Evolutionary conservation across 1,284 basidiomycete genomes (phyloP), one percentile per base, ranked within the genome.

Genomic region (Leccinum angustisporum): DNA sequence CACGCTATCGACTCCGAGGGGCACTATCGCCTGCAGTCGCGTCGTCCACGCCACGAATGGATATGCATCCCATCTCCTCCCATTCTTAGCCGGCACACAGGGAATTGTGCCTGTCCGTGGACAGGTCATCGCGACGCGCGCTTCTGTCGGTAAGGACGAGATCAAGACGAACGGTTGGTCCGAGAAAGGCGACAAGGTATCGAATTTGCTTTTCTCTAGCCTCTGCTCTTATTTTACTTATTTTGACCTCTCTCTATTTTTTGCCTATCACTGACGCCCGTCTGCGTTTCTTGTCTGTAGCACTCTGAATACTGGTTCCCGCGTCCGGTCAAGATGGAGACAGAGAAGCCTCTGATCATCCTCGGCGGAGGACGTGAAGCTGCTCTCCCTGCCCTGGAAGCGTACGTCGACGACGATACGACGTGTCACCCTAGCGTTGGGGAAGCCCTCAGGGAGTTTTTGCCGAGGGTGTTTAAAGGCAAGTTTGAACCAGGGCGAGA

Each of bases 1-100:
- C 33, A 52, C 33, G 9, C 52, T 72, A 4, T 68, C 72, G 4
- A 92, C 91, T 0, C 82, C 84, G 0, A 82, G 89, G 33, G 90
- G 91, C 3, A 54, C 70, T 0, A 70, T 91, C 34, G 40, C 72
- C 2, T 87, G 88, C 65, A 74, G 80, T 11, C 83, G 84, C 61
- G 79, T 95, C 46, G 74, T 95, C 1, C 91, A 95, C 68, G 91
- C 91, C 0, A 94, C 91, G 4, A 94, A 95, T 66, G 92, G 77
- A 0, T 92, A 94, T 61, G 84, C 86, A 1, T 83, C 85, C 1
- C 81, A 90, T 63, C 80, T 76, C 50, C 79, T 93, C 10, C 86
- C 87, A 0, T 81, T 85, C 59, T 70, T 90, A 38, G 70, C 79
- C 1, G 86, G 86, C 0, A 14, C 25, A 14, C 48, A 50, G 0